Evolutionary conservation across 2,329 filamentous ascomycete species (phyloP), one percentile per base, ranked within the genome.

Genomic region (Rutstroemia sp.): DNA sequence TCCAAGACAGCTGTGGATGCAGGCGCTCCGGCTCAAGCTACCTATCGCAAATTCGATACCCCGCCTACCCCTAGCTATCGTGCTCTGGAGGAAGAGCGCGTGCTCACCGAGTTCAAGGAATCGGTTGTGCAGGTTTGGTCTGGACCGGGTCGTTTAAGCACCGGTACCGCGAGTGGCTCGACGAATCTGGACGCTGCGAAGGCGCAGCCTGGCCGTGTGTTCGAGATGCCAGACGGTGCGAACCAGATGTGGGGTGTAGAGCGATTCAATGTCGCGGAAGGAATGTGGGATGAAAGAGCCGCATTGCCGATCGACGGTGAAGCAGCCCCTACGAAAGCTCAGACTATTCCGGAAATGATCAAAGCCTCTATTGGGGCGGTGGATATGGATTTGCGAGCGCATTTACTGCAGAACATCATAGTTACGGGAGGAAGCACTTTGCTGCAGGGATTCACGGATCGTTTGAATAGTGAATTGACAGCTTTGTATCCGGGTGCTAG

Each of bases 101-200:
- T 96, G 44, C 76, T 99, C 57, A 91, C 89, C 39, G 91, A 96
- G 70, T 99, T 95, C 81, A 99, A 99, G 75, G 95, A 99, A 74
- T 95, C 88, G 17, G 90, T 96, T 16, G 91, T 97, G 27, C 91
- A 96, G 73, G 84, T 92, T 14, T 99, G 94, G 92, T 82, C 84
- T 25, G 89, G 89, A 0, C 89, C 89, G 0, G 86, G 86, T 58
- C 80, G 84, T 59, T 83, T 90, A 65, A 71, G 61, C 58, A 71
- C 68, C 64, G 69, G 64, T 42, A 71, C 72, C 44, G 73, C 71
- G 63, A 80, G 74, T 21, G 83, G 85, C 39, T 64, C 74, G 25
- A 73, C 75, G 5, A 95, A 92, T 69, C 84, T 94, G 68, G 92
- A 96, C 44, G 78, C 83, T 48, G 85, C 86, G 57, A 86, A 82